Base-by-base conservation (phyloP, 306 rosid species). In the Castanea crenata region DNA sequence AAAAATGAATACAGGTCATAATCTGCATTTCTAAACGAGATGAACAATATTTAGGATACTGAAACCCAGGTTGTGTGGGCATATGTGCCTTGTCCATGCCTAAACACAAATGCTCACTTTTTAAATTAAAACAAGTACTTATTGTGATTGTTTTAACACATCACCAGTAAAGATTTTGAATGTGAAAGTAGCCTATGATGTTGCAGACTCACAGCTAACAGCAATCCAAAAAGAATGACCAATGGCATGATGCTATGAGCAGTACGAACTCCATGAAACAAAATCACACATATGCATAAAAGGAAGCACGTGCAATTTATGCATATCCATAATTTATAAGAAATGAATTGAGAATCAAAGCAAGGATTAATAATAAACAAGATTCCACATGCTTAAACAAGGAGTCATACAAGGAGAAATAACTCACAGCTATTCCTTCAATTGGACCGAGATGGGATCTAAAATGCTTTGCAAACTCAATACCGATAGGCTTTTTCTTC, bases 391-490 rank as follows among this genome's bases (percentile, higher is more conserved):
- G 46, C 29, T 69, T 52, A 81, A 55, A 44, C 12, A 73, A 35
- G 81, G 18, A 74, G 67, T 69, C 41, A 54, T 23, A 62, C 27
- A 41, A 75, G 56, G 79, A 76, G 27, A 72, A 84, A 59, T 21
- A 76, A 91, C 99, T 89, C 87, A 95, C 98, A 41, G 98, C 90
- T 84, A 95, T 78, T 74, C 94, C 99, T 85, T 92, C 99, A 80
- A 95, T 95, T 72, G 99, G 97, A 86, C 97, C 99, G 52, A 95
- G 93, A 80, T 95, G 99, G 73, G 99, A 93, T 80, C 96, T 89
- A 80, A 93, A 95, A 84, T 95, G 99, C 80, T 95, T 95, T 34
- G 99, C 99, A 80, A 95, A 95, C 88, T 95, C 99, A 27, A 95
- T 90, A 71, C 96, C 98, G 23, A 89, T 31, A 38, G 97, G 86